Conservation (phyloP, 352 stramenopile species). For the Phytopythium sindhum region DNA sequence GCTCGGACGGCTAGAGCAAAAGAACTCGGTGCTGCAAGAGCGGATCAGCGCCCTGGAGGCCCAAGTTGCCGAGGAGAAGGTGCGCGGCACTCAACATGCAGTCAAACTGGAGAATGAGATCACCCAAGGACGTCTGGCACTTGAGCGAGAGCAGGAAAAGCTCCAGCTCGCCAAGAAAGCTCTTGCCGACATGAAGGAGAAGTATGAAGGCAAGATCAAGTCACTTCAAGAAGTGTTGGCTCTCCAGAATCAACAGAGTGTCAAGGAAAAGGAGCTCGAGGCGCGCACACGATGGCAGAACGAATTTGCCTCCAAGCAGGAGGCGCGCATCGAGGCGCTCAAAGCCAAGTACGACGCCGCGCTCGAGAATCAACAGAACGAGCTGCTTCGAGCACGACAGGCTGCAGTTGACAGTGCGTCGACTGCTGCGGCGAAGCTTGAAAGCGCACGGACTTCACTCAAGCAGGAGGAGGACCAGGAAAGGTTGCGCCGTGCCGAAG, state of each 20-base stretch:
- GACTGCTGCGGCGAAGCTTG: conserved; percentile 40
- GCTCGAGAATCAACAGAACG: conserved; percentile 51
- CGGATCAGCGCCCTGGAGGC: conserved; percentile 23
- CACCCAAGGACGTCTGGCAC: conserved; percentile 29
- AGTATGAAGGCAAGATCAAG: conserved; percentile 49
- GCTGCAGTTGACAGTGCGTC: conserved; percentile 46
- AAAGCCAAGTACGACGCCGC: conserved; percentile 71
- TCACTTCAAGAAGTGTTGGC: conserved; percentile 42
- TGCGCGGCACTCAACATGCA: conserved; percentile 32
- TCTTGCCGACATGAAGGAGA: conserved; percentile 30
- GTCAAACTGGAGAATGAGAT: conserved; percentile 55
- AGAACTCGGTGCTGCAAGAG: conserved; percentile 37
- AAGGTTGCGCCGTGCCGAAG: conserved; percentile 22
- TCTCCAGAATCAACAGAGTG: conserved; percentile 45
- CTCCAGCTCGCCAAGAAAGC: conserved; percentile 17
- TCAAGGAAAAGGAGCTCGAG: conserved; percentile 57
- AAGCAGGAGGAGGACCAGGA: conserved; percentile 45
- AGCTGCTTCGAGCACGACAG: conserved; percentile 48
- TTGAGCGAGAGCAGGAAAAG: conserved; percentile 59
- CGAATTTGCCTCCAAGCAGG: conserved; percentile 63
- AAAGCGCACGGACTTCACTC: conserved; percentile 31
- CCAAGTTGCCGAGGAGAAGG: conserved; percentile 40
- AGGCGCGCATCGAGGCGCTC: conserved; percentile 59
- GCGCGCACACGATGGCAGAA: conserved; percentile 64
- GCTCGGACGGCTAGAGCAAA: conserved; percentile 47